Percentiles rank a stretch among this genome's conserved stretches.
Evolutionary conservation across 2,329 filamentous ascomycete species (phyloP).

Genomic region (Gnomoniopsis smithogilvyi): DNA sequence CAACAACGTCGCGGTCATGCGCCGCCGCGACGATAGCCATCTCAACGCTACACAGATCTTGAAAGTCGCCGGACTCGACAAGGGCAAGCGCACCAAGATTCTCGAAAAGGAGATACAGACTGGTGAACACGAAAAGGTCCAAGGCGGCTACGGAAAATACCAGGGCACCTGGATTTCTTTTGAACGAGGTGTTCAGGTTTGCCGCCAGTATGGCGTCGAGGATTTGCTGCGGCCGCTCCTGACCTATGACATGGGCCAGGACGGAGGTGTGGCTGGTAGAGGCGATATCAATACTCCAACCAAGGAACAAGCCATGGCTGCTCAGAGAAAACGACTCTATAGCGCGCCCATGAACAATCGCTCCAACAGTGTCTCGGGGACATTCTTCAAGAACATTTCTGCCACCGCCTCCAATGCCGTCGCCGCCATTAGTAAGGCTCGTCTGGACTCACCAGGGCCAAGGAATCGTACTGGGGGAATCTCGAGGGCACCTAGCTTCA

Average conservation of each 20-base stretch:
- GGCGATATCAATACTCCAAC: conserved; percentile 89
- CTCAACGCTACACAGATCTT: conserved; percentile 98
- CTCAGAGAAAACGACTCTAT: conserved; percentile 88
- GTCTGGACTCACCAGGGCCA: conserved; percentile 82
- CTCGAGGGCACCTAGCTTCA: conserved; percentile 65
- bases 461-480: conserved; percentile 56
- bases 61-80: conserved; percentile 94
- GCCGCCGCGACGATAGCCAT: conserved; percentile 90
- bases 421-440: conserved; percentile 92
- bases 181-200: conserved; percentile 87
- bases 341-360: conserved; percentile 70
- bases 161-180: conserved; percentile 99
- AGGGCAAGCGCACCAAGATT: conserved; percentile 96
- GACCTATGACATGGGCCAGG: conserved; percentile 76
- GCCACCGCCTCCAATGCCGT: conserved; percentile 89
- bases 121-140: conserved; percentile 96
- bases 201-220: conserved; percentile 74
- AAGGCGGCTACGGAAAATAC: conserved; percentile 97
- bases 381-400: conserved; percentile 97
- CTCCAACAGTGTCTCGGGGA: conserved; percentile 67
- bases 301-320: conserved; percentile 98
- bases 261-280: conserved; percentile 67
- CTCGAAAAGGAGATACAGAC: conserved; percentile 96
- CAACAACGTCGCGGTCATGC: conserved; percentile 91
- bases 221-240: conserved; percentile 71